phyloP scores from a whole-genome alignment of 179 eudicot genomes.

The Actinidia chinensis region DNA sequence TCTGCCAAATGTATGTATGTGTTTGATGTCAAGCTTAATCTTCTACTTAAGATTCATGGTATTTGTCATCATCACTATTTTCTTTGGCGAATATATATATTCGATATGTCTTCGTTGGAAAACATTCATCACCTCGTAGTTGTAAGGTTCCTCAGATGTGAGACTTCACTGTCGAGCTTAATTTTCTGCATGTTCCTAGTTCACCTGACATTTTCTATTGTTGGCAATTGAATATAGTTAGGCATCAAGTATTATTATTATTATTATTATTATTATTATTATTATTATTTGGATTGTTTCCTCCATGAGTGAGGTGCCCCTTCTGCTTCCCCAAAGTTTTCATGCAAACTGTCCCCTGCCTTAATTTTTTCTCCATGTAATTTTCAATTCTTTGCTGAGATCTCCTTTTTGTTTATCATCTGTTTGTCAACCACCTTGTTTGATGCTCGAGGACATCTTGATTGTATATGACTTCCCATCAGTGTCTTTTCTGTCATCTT shows the following conservation, averaged over 20 bases:
- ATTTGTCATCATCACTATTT: no score
- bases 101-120: neutral
- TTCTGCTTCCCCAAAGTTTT: neutral
- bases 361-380: neutral
- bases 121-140: neutral
- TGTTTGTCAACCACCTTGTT: neutral
- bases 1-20: neutral
- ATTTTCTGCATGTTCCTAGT: neutral
- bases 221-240: neutral
- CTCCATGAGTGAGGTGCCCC: neutral
- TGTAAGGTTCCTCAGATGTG: neutral
- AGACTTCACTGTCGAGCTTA: neutral
- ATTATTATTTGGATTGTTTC: neutral
- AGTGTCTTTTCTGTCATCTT: constrained; percentile 3
- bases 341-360: neutral
- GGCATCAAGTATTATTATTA: no score
- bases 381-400: neutral
- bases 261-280: no score
- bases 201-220: neutral
- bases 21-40: neutral
- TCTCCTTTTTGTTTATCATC: neutral
- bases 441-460: constrained; percentile 11
- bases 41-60: neutral
- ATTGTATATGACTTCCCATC: constrained; percentile 5
- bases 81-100: no score